Evolutionary conservation across 257 asterid species (phyloP).

Genomic region (Petunia axillaris): DNA sequence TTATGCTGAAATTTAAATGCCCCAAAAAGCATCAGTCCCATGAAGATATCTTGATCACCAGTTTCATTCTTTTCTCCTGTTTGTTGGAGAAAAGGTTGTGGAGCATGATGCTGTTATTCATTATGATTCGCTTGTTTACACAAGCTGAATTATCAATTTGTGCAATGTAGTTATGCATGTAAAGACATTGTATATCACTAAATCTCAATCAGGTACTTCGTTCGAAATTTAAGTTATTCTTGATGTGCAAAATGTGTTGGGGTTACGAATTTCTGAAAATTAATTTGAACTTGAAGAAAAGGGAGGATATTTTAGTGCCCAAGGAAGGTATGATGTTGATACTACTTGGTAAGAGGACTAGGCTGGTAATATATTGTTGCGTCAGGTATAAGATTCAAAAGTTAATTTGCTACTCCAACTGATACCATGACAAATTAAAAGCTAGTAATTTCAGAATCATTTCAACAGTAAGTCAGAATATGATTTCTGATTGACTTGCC

Average conservation of each 20-base stretch:
- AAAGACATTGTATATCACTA: not conserved
- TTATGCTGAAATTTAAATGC: not conserved
- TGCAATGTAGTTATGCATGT: not conserved
- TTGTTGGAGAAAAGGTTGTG: not conserved
- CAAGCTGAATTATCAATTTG: not conserved
- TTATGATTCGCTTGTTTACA: not conserved
- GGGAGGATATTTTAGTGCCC: not conserved
- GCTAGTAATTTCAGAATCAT: not conserved
- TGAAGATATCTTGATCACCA: slow-evolving; percentile 4
- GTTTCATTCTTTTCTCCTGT: not conserved
- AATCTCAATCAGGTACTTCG: slow-evolving; percentile 13
- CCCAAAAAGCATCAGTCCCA: not conserved
- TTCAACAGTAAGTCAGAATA: not conserved
- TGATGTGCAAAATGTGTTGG: slow-evolving; percentile 13
- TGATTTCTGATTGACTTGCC: slow-evolving; percentile 15
- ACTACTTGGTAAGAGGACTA: not conserved
- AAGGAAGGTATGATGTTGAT: not conserved
- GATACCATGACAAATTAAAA: not conserved
- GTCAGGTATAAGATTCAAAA: not conserved
- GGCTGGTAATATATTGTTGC: not conserved
- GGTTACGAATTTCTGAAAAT: not conserved
- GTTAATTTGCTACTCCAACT: not conserved
- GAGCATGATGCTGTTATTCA: not conserved
- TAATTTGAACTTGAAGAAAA: not conserved
- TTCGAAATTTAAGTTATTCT: slow-evolving; percentile 9